A percentile compares a stretch with the other conserved stretches of the same genome.
Conservation (phyloP, 1,284 basidiomycete genomes). For the Chalciporus sp. region DNA sequence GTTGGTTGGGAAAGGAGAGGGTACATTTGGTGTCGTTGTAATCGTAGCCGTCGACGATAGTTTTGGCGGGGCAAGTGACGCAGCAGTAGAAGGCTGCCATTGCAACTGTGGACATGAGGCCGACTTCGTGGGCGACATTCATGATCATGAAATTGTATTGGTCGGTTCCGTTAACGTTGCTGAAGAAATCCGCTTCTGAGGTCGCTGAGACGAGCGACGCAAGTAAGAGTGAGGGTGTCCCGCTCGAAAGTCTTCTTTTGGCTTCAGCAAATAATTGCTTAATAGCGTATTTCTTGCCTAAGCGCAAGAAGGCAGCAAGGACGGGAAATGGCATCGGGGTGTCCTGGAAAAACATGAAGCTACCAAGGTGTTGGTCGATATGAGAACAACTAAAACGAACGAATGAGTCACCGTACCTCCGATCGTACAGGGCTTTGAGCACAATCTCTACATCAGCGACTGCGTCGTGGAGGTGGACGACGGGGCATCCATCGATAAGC, state of each 20-base stretch:
- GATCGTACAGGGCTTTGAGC: conserved; percentile 18
- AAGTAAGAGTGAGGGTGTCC: not conserved
- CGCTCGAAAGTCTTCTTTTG: not conserved
- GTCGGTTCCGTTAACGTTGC: conserved; percentile 8
- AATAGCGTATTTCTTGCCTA: conserved; percentile 21
- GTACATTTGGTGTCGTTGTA: not conserved
- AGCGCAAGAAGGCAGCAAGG: conserved; percentile 10
- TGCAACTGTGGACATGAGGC: not conserved
- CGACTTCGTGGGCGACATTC: conserved; percentile 18
- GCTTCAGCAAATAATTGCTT: conserved; percentile 12
- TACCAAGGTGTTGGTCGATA: not conserved
- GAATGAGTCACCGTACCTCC: conserved; percentile 11
- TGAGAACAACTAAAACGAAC: not conserved
- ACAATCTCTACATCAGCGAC: conserved; percentile 11
- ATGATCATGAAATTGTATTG: conserved; percentile 14
- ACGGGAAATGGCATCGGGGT: conserved; percentile 13
- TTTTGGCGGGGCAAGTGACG: conserved; percentile 1
- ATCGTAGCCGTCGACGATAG: conserved; percentile 14
- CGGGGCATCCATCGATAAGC: conserved; percentile 16
- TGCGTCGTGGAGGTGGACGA: conserved; percentile 17
- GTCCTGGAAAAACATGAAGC: conserved; percentile 6
- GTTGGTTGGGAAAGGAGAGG: conserved; percentile 3
- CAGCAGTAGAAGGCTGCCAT: conserved; percentile 6
- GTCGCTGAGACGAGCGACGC: not conserved
- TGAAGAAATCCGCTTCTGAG: not conserved